Percentiles rank a stretch among this genome's conserved stretches.
These are phyloP conservation scores for Polygonum aviculare DNA, from an alignment of 148 eudicot species.

Conservation along the genomic window DNA sequence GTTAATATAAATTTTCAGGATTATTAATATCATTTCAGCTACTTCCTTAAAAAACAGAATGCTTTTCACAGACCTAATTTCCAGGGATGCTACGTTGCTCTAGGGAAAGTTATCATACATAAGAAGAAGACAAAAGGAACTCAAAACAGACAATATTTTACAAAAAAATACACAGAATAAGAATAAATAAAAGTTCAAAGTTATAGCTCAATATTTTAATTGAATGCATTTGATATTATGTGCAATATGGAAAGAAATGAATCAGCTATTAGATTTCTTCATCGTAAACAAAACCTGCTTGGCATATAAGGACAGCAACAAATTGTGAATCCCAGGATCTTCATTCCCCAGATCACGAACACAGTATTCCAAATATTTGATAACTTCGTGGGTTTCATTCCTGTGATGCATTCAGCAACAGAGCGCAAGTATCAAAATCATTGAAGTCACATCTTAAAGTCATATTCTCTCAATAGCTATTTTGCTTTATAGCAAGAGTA, in stretches of 20 bases:
- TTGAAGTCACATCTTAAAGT: not conserved
- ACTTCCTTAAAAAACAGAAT: not conserved
- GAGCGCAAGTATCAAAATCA: not conserved
- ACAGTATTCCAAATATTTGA: slow-evolving; percentile 87
- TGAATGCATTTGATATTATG: not conserved
- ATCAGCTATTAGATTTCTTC: not conserved
- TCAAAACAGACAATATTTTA: not conserved
- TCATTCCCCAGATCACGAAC: slow-evolving; percentile 86
- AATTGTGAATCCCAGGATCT: slow-evolving; percentile 96
- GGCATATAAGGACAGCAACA: slow-evolving; percentile 87
- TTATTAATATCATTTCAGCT: not conserved
- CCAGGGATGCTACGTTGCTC: not conserved
- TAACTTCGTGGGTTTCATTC: slow-evolving; percentile 99
- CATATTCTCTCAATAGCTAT: not conserved
- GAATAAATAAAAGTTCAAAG: not conserved
- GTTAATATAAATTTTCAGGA: not conserved
- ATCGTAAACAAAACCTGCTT: slow-evolving; percentile 56
- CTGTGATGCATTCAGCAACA: slow-evolving; percentile 34
- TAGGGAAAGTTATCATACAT: not conserved
- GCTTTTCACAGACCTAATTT: not conserved
- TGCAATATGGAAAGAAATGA: not conserved
- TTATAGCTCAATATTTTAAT: not conserved
- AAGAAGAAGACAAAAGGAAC: not conserved
- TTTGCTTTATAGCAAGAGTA: not conserved
- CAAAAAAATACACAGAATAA: not conserved